Base-by-base conservation (phyloP, 2,329 filamentous ascomycete genomes). In the Colletotrichum sp. region DNA sequence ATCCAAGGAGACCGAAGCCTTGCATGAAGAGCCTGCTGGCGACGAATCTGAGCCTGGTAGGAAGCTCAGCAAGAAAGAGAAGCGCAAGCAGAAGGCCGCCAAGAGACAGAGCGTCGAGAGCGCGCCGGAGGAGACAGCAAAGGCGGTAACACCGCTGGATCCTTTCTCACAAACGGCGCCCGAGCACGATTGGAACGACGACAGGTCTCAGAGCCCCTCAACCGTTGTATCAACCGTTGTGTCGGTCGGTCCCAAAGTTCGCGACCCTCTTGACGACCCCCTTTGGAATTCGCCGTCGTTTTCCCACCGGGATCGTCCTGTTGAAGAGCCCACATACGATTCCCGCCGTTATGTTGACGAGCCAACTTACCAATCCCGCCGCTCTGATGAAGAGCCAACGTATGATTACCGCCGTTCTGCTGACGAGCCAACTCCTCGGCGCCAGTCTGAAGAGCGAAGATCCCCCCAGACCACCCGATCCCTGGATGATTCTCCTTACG, bases 11-110 rank as follows among this genome's bases (percentile, higher is more conserved):
- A 80, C 69, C 77, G 76, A 57, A 16, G 24, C 24, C 5, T 13
- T 59, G 14, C 60, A 75, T 14, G n/a, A 57, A 68, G 64, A 61
- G 26, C 71, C 21, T 21, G 59, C 21, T 59, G 48, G 30, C 61
- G 73, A 79, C 21, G 79, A 80, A 28, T 57, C 74, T 30, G 75
- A 80, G 61, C 75, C 79, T 13, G 61, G 72, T 13, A 75, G 78
- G 10, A 87, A 84, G 72, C 77, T 86, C 59, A 88, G 83, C 80
- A 89, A 88, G 79, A 90, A 89, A 80, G 87, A 86, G 79, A 88
- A 87, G 80, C 88, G 86, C 81, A 83, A 84, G 18, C 86, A 89
- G 34, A 89, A 88, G 80, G 84, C 83, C 18, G 81, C 83, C 24
- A 81, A 83, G 77, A 79, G 83, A 76, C 81, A 82, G 64, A 85